These are phyloP conservation scores for Globisporangium yorkense DNA, from an alignment of 352 stramenopile genomes.

Conservation along the genomic window DNA sequence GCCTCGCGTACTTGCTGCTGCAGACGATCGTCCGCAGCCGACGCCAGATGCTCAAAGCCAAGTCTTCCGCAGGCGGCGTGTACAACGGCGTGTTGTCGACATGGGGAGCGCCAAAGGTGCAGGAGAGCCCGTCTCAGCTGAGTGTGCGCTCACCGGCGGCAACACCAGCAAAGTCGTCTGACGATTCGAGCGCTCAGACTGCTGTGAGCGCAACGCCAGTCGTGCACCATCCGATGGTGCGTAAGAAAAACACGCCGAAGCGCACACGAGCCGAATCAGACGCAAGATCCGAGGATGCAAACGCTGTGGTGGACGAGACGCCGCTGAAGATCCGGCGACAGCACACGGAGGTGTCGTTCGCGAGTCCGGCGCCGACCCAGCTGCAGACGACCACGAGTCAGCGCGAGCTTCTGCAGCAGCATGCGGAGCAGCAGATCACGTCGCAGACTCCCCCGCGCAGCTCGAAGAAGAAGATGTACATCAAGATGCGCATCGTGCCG, in stretches of 20 bases:
- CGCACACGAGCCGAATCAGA: slow-evolving; percentile 22
- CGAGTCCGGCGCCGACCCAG: slow-evolving; percentile 25
- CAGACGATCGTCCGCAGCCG: slow-evolving; percentile 70
- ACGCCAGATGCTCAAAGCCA: slow-evolving; percentile 72
- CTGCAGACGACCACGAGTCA: neutral
- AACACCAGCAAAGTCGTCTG: neutral
- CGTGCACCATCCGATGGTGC: slow-evolving; percentile 56
- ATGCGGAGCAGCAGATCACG: slow-evolving; percentile 5
- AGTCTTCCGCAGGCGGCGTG: slow-evolving; percentile 10
- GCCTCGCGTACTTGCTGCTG: slow-evolving; percentile 37
- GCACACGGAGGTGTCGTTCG: slow-evolving; percentile 18
- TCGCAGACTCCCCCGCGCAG: slow-evolving; percentile 48
- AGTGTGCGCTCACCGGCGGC: neutral
- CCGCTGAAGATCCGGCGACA: slow-evolving; percentile 7
- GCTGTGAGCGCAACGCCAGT: slow-evolving; percentile 3
- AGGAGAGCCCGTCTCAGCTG: neutral
- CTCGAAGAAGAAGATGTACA: slow-evolving; percentile 70
- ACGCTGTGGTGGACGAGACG: slow-evolving; percentile 5
- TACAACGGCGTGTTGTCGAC: slow-evolving; percentile 7
- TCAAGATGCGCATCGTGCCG: slow-evolving; percentile 81
- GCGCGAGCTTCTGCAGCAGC: neutral
- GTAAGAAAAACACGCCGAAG: slow-evolving; percentile 40
- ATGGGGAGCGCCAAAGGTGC: neutral
- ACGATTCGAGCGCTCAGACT: neutral
- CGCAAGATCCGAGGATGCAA: neutral